phyloP scores from a whole-genome alignment of 495 filamentous ascomycete genomes.

The Stereocaulon alpinum region DNA sequence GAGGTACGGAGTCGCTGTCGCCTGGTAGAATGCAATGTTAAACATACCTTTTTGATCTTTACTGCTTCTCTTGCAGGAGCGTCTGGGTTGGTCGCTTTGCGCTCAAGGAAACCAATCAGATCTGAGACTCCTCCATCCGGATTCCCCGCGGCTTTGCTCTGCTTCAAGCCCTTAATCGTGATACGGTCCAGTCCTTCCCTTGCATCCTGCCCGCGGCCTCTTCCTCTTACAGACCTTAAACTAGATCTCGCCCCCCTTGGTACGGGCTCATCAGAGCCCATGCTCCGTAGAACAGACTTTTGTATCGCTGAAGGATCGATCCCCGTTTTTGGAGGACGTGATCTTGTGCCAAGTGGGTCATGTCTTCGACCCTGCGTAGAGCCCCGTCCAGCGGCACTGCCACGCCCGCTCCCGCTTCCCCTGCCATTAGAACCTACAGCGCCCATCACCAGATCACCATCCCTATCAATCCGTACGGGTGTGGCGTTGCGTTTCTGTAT shows the following conservation, averaged over 20 bases:
- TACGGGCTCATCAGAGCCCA: constrained; percentile 27
- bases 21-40: constrained; percentile 40
- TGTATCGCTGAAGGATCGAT: constrained; percentile 28
- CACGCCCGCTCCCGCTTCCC: constrained; percentile 31
- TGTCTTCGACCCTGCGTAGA: constrained; percentile 11
- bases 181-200: constrained; percentile 27
- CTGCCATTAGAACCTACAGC: constrained; percentile 30
- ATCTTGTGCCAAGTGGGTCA: constrained; percentile 23
- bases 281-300: constrained; percentile 33
- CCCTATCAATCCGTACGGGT: constrained; percentile 51
- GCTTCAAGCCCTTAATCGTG: constrained; percentile 57
- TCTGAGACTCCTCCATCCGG: constrained; percentile 60
- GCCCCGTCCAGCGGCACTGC: constrained; percentile 20
- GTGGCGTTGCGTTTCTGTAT: constrained; percentile 55
- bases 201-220: constrained; percentile 23
- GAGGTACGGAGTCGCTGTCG: constrained; percentile 23
- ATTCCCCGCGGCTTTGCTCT: constrained; percentile 63
- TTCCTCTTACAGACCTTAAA: constrained; percentile 24
- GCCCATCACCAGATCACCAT: constrained; percentile 80
- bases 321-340: constrained; percentile 21
- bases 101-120: constrained; percentile 70
- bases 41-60: constrained; percentile 78
- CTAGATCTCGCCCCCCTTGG: constrained; percentile 26
- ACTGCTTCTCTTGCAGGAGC: constrained; percentile 44
- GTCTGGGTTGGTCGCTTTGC: constrained; percentile 49